Base-by-base conservation (phyloP, 495 filamentous ascomycete species). In the Paragyromitra xinjiangensis region DNA sequence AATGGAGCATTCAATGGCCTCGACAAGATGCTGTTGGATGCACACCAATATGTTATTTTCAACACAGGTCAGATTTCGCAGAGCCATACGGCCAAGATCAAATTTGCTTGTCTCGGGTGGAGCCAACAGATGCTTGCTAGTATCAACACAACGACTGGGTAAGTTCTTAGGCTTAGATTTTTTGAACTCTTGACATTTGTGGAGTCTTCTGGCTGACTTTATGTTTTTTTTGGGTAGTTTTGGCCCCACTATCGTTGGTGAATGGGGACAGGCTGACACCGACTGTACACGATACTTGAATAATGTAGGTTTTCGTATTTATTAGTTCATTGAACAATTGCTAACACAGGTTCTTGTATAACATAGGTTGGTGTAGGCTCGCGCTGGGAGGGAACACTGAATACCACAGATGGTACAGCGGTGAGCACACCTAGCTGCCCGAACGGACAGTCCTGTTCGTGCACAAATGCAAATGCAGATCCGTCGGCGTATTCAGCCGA, bases 221-320 rank as follows among this genome's bases (percentile, higher is more conserved):
- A 34, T 51, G 39, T 7, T 34, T 50, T 44, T 29, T 37, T 66
- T 66, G 45, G 29, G 8, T 64, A 89, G 88, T 50, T 99, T 94
- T 87, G 96, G 96, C 0, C 95, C 95, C 5, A 98, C 94, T n/a
- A 90, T 98, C 66, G 93, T 95, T 83, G 96, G 95, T 80, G 96
- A 99, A 87, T 99, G 94, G 93, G 93, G 91, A 3, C 95, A 98
- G 87, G 95, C 96, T 55, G 96, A 99, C 82, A 98, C 96, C 12
- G 96, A 99, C 85, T 99, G 96, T 85, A 89, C 93, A 2, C 76
- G 87, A 77, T 90, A 94, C 81, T 88, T 99, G 72, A 98, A 97
- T 83, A 94, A 98, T 83, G 93, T 82, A 74, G 50, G 68, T 69
- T n/a, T 48, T 12, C 22, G 16, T 12, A 61, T 58, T 44, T 50